Evolutionary conservation across 108 stramenopile species (phyloP).

Genomic region (Parietichytrium sp.): DNA sequence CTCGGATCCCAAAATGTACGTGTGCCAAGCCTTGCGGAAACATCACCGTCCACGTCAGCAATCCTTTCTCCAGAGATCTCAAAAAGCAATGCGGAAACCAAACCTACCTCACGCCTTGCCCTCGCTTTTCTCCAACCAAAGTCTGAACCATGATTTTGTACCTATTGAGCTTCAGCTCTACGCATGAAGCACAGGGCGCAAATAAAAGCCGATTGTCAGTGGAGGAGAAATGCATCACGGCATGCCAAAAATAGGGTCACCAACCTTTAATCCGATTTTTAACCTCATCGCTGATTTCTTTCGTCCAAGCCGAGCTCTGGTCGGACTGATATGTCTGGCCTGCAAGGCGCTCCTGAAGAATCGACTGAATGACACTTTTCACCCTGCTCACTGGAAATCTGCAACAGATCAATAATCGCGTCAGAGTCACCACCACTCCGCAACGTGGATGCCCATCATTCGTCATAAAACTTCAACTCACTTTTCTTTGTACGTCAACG

Average conservation of each 20-base stretch:
- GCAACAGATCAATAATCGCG: not conserved
- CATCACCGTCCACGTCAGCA: not conserved
- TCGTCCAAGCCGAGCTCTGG: not conserved
- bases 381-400: slow-evolving; percentile 30
- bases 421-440: not conserved
- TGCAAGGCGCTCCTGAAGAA: not conserved
- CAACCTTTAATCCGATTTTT: slow-evolving; percentile 29
- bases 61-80: not conserved
- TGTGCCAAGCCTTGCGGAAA: not conserved
- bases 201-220: too few species aligned
- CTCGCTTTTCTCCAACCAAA: not conserved
- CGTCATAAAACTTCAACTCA: not conserved
- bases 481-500: slow-evolving; percentile 28
- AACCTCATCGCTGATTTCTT: slow-evolving; percentile 18
- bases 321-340: slow-evolving; percentile 26
- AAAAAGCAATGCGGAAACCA: not conserved
- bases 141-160: slow-evolving; percentile 36
- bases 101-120: slow-evolving; percentile 28
- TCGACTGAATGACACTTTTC: not conserved
- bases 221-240: too few species aligned
- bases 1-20: slow-evolving; percentile 3
- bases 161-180: not conserved
- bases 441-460: not conserved
- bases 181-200: not conserved
- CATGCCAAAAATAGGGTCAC: not conserved